A percentile compares a stretch with the other conserved stretches of the same genome.
Evolutionary conservation across 2,329 filamentous ascomycete genomes (phyloP).

Genomic region (Colletotrichum gloeosporioides): DNA sequence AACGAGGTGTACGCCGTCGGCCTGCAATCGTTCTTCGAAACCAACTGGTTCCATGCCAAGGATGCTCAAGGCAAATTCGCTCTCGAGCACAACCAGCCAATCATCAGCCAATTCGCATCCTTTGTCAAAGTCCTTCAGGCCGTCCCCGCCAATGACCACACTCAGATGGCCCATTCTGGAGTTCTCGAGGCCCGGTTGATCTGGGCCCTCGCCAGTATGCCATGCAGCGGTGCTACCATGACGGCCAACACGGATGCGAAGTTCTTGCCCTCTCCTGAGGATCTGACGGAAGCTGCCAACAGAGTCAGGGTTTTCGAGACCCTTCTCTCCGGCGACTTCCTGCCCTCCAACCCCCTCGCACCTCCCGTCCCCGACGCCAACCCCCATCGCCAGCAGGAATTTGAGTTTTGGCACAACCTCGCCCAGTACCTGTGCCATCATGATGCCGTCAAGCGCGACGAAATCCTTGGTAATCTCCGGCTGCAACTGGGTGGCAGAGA

Average conservation of each 20-base stretch:
- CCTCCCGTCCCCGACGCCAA: conserved; percentile 55
- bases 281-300: conserved; percentile 68
- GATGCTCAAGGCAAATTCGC: conserved; percentile 47
- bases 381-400: conserved; percentile 63
- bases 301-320: conserved; percentile 79
- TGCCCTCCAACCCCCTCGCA: conserved; percentile 62
- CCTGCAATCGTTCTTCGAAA: conserved; percentile 80
- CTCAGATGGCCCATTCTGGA: conserved; percentile 58
- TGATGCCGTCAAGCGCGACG: conserved; percentile 66
- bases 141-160: conserved; percentile 53
- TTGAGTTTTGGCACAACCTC: conserved; percentile 84
- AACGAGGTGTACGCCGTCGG: conserved; percentile 77
- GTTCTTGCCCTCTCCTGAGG: conserved; percentile 57
- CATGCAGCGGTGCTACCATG: conserved; percentile 40
- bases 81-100: conserved; percentile 56
- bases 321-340: conserved; percentile 74
- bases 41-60: conserved; percentile 75
- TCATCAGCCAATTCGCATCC: conserved; percentile 71
- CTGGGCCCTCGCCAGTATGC: conserved; percentile 63
- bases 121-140: conserved; percentile 63
- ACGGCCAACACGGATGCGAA: conserved; percentile 38
- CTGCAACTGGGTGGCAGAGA: conserved; percentile 79
- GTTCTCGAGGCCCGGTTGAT: conserved; percentile 63
- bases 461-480: conserved; percentile 69
- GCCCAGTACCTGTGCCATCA: conserved; percentile 69